phyloP scores from a whole-genome alignment of 805 yeast species.

The Debaryomyces maramus region DNA sequence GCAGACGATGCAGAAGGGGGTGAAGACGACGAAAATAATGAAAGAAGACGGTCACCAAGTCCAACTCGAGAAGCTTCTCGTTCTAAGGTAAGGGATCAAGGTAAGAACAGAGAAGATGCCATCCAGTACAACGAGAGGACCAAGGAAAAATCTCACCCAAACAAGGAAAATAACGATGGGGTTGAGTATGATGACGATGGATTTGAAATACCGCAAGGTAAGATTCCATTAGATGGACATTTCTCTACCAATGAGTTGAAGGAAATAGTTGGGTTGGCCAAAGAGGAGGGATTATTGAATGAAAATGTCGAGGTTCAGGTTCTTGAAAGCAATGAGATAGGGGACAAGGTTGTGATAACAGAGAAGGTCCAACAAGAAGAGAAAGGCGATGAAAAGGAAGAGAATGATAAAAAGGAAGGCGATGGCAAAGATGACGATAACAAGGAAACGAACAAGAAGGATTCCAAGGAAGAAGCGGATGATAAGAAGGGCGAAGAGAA shows the following conservation, averaged over 20 bases:
- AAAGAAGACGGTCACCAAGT: no score
- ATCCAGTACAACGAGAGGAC: neutral
- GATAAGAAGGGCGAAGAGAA: neutral
- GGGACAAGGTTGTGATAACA: slow-evolving; percentile 30
- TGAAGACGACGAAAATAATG: neutral
- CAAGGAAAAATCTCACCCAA: slow-evolving; percentile 2
- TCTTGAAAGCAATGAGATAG: slow-evolving; percentile 19
- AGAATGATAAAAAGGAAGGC: slow-evolving; percentile 1
- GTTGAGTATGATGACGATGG: slow-evolving; percentile 32
- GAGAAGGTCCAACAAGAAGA: slow-evolving; percentile 13
- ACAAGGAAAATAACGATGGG: slow-evolving; percentile 6
- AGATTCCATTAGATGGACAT: slow-evolving; percentile 42
- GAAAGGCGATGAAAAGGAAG: slow-evolving; percentile 6
- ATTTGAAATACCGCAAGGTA: slow-evolving; percentile 36
- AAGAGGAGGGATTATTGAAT: slow-evolving; percentile 29
- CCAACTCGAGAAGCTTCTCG: neutral
- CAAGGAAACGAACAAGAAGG: neutral
- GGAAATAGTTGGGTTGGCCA: slow-evolving; percentile 30
- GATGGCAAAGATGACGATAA: neutral
- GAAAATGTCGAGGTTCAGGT: slow-evolving; percentile 27
- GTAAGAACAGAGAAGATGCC: neutral
- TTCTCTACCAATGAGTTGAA: slow-evolving; percentile 35
- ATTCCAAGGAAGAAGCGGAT: neutral
- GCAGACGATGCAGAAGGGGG: slow-evolving; percentile 4
- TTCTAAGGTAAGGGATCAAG: no score